phyloP scores from a whole-genome alignment of 2,329 filamentous ascomycete genomes.

The Verticillium albo-atrum region DNA sequence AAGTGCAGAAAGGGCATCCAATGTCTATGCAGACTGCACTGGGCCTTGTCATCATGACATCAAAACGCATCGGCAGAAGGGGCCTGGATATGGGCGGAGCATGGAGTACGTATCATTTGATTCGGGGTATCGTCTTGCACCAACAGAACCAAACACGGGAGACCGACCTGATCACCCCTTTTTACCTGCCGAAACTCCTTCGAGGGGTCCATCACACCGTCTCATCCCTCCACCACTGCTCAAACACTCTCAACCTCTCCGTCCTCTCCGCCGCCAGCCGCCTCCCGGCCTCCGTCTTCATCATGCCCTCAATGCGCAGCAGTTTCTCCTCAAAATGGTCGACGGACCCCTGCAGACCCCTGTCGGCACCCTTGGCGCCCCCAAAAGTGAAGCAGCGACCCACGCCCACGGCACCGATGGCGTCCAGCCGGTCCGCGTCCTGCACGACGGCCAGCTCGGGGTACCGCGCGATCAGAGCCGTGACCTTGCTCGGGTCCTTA shows the following conservation, averaged over 20 bases:
- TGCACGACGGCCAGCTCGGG: conserved; percentile 83
- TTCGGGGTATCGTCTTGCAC: background rate
- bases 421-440: conserved; percentile 89
- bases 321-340: conserved; percentile 76
- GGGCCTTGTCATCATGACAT: too few relatives aligned
- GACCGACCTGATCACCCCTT: too few relatives aligned
- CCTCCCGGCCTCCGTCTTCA: conserved; percentile 57
- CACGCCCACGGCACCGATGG: conserved; percentile 81
- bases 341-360: conserved; percentile 56
- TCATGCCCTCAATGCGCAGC: conserved; percentile 57
- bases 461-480: conserved; percentile 55
- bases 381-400: conserved; percentile 74
- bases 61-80: too few relatives aligned
- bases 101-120: background rate
- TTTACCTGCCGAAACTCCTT: too few relatives aligned
- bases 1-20: too few relatives aligned
- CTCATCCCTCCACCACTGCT: conserved; percentile 57
- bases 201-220: conserved; percentile 3
- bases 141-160: background rate
- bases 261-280: conserved; percentile 50
- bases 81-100: too few relatives aligned
- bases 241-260: conserved; percentile 45
- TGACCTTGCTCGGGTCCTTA: conserved; percentile 56
- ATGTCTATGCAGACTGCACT: too few relatives aligned
- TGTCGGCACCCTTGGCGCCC: conserved; percentile 54